Conservation (phyloP, 768 basidiomycete species). For the Stropharia rugosoannulata region DNA sequence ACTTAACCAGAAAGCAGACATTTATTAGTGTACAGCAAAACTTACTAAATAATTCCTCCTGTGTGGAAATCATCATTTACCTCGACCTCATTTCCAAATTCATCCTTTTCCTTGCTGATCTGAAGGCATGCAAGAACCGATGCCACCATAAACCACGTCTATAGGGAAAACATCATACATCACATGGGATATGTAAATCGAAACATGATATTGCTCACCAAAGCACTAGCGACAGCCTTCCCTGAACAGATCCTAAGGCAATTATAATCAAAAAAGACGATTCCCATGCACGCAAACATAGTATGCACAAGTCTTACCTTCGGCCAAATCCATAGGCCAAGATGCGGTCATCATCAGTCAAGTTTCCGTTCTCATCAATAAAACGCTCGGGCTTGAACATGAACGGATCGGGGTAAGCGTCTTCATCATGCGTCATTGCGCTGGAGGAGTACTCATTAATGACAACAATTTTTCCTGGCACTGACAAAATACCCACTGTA, state of each 20-base stretch:
- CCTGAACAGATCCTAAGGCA: background rate
- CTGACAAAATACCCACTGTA: background rate
- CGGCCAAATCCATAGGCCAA: constrained; percentile 11
- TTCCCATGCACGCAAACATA: too few species aligned
- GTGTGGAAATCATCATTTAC: too few species aligned
- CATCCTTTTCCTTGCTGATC: background rate
- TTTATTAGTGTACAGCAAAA: too few species aligned
- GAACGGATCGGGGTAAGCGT: constrained; percentile 30
- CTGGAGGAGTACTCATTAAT: background rate
- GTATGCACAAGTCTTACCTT: background rate
- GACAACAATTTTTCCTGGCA: background rate
- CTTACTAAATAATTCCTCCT: too few species aligned
- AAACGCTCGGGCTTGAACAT: constrained; percentile 31
- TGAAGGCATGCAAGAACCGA: background rate
- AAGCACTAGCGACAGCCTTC: background rate
- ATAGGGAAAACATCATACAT: background rate
- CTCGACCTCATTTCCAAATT: background rate
- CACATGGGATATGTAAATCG: background rate
- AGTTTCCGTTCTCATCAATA: constrained; percentile 17
- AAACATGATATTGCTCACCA: background rate
- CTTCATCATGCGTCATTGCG: constrained; percentile 27
- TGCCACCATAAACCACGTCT: background rate
- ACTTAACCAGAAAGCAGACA: too few species aligned
- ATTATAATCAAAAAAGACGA: too few species aligned
- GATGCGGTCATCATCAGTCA: constrained; percentile 17